Conservation (phyloP, 2,329 filamentous ascomycete genomes). For the Lecanicillium sp. region DNA sequence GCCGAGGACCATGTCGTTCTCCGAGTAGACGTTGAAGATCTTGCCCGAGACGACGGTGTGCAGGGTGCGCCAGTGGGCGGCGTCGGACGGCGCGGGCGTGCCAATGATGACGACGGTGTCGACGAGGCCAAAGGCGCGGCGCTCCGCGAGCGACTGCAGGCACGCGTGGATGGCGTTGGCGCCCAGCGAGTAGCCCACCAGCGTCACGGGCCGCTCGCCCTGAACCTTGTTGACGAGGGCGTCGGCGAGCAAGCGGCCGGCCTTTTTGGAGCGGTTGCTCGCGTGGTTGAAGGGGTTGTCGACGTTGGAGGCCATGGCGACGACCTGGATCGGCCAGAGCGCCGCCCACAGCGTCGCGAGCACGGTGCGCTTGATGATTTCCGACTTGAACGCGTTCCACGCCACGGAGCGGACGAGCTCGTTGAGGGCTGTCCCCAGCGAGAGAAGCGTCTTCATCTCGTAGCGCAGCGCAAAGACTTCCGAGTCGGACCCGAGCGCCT, state of each 20-base stretch:
- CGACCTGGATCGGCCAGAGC: conserved; percentile 60
- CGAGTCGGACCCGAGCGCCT: conserved; percentile 58
- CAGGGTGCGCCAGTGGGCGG: conserved; percentile 67
- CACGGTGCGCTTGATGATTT: conserved; percentile 67
- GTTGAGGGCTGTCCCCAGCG: conserved; percentile 65
- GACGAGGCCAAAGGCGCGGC: conserved; percentile 74
- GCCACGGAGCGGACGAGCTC: conserved; percentile 67
- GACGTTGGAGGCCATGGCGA: conserved; percentile 59
- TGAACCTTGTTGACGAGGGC: conserved; percentile 75
- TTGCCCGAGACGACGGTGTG: conserved; percentile 72
- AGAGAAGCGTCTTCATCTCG: conserved; percentile 70
- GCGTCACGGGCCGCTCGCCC: conserved; percentile 71
- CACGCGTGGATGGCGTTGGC: conserved; percentile 79
- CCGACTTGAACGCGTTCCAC: conserved; percentile 64
- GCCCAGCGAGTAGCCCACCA: conserved; percentile 77
- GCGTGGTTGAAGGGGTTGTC: conserved; percentile 80
- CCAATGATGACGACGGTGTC: conserved; percentile 81
- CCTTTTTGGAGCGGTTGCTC: conserved; percentile 70
- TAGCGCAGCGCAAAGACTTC: conserved; percentile 82
- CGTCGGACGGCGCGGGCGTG: conserved; percentile 65
- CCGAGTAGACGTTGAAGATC: conserved; percentile 81
- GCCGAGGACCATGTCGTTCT: conserved; percentile 79
- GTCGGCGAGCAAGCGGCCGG: conserved; percentile 71
- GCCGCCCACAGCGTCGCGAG: conserved; percentile 61
- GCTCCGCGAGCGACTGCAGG: conserved; percentile 65